Base-by-base conservation (phyloP, 306 rosid genomes). In the Lablab purpureus region DNA sequence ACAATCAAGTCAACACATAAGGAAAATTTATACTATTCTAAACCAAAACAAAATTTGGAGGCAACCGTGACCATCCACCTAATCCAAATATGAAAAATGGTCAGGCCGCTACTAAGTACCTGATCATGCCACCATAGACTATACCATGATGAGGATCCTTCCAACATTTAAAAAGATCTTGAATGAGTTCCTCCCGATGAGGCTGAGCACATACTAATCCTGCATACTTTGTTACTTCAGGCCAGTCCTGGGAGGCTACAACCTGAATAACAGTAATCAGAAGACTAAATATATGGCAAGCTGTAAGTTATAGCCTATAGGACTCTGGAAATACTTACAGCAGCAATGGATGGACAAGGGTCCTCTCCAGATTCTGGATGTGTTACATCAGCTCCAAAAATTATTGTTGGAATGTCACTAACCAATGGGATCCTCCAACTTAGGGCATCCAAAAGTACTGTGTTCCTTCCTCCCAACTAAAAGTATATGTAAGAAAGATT, bases 241-340 rank as follows among this genome's bases (percentile, higher is more conserved):
- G 97, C 97, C 97, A 92, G 79, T 92, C 97, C 80, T 90, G 97
- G 66, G 94, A 92, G 41, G 97, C 94, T 79, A 92, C 94, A 74
- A 92, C 94, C 97, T 92, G 85, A 64, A 63, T 52, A 58, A 73
- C 65, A 63, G 60, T 63, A 80, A 56, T 77, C 77, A 80, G 50
- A 65, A 67, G 54, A 71, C 75, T 46, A 67, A 82, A 59, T 30
- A 56, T 28, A 28, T 45, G 45, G 50, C 7, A n/a, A 63, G 21
- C 22, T 52, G 60, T 56, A 52, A 77, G 51, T 56, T 65, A 7
- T 34, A 10, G 45, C 13, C 45, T 40, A 40, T 2, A 36, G 73
- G 65, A 30, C 36, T 75, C 54, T 51, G 51, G 21, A 72, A 73
- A 67, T 60, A 60, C 89, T 73, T 84, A 91, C 94, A 41, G 97